phyloP scores from a whole-genome alignment of 2,329 filamentous ascomycete genomes.

The Triangularia setosa region DNA sequence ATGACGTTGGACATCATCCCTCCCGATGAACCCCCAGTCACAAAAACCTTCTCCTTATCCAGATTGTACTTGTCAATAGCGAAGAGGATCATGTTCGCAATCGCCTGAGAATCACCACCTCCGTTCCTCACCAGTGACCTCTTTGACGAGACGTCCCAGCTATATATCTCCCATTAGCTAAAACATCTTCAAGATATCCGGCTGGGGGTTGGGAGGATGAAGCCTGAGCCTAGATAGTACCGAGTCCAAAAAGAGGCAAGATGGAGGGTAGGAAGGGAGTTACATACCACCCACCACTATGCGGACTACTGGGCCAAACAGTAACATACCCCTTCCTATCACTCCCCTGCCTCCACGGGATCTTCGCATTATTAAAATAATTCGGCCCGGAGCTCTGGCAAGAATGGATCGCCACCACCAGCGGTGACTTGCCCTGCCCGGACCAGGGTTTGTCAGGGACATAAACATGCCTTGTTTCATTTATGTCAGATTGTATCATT shows the following conservation, averaged over 20 bases:
- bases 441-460: constrained; percentile 34
- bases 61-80: constrained; percentile 31
- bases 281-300: constrained; percentile 38
- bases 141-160: constrained; percentile 55
- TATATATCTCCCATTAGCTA: too few relatives aligned
- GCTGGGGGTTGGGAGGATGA: too few relatives aligned
- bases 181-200: too few relatives aligned
- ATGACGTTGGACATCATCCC: constrained; percentile 41
- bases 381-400: constrained; percentile 36
- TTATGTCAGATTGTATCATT: not conserved
- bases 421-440: constrained; percentile 28
- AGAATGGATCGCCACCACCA: constrained; percentile 37
- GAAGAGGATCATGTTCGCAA: constrained; percentile 37
- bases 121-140: constrained; percentile 34
- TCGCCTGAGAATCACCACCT: constrained; percentile 35
- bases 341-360: constrained; percentile 34
- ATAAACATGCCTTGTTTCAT: constrained; percentile 31
- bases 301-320: constrained; percentile 50
- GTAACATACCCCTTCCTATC: constrained; percentile 38
- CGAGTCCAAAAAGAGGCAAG: not conserved
- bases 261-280: not conserved
- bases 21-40: constrained; percentile 35
- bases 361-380: constrained; percentile 35
- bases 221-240: too few relatives aligned
- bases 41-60: constrained; percentile 32